These are phyloP conservation scores for Lepidium sativum DNA, from an alignment of 345 rosid species.

Conservation along the genomic window DNA sequence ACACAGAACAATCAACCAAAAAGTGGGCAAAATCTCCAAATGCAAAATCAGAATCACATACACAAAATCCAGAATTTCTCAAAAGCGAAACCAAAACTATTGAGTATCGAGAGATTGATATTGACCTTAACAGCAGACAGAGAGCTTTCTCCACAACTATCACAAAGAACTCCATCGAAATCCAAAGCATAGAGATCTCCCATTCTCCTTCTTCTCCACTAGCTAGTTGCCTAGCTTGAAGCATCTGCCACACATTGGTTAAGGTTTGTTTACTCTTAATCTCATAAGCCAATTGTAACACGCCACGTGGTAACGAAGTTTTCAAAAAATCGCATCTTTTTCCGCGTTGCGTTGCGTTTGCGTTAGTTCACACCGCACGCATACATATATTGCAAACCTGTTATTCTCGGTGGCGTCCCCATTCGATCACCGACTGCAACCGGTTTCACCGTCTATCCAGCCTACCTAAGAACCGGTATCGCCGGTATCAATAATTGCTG, in stretches of 20 bases:
- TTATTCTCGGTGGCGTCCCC: not conserved
- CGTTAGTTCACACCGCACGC: not conserved
- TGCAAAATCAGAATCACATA: not conserved
- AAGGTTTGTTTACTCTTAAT: not conserved
- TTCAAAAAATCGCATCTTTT: not conserved
- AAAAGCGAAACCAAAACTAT: not conserved
- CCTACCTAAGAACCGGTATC: constrained; percentile 24
- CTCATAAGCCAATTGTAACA: not conserved
- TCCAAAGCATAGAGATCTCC: constrained; percentile 88
- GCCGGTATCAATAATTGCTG: constrained; percentile 27
- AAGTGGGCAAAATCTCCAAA: not conserved
- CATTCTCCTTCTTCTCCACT: constrained; percentile 21
- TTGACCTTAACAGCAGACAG: constrained; percentile 85
- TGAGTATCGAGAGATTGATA: not conserved
- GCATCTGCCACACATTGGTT: constrained; percentile 18
- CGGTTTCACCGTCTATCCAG: constrained; percentile 28
- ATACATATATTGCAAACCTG: not conserved
- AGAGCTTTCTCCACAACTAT: constrained; percentile 93
- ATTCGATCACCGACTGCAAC: constrained; percentile 29
- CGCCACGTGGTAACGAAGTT: not conserved
- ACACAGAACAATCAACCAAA: not conserved
- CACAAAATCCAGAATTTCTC: not conserved
- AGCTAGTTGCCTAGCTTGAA: not conserved
- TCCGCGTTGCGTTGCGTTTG: constrained; percentile 8
- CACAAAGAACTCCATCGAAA: constrained; percentile 93